A percentile compares a stretch with the other conserved stretches of the same genome.
Conservation (phyloP, 352 stramenopile species). For the Blastocystis sp. region DNA sequence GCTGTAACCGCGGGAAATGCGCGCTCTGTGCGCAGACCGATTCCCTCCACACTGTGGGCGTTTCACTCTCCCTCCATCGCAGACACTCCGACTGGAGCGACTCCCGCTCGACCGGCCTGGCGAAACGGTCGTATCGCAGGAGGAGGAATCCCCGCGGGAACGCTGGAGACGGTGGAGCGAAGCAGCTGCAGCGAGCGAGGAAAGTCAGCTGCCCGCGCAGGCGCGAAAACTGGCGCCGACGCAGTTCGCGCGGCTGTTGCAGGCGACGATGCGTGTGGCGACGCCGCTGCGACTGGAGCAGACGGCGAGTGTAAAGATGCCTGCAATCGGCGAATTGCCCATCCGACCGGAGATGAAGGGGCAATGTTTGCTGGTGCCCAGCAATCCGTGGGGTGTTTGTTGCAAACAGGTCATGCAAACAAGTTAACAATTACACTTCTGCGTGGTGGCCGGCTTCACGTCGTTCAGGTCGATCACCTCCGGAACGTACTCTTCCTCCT, state of each 20-base stretch:
- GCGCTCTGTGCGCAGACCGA: neutral
- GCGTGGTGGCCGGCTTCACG: conserved; percentile 22
- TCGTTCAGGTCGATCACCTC: conserved; percentile 42
- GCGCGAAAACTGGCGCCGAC: neutral
- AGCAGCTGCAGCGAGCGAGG: neutral
- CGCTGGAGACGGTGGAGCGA: neutral
- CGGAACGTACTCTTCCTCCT: conserved; percentile 51
- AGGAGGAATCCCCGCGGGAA: no score
- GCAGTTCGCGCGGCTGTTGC: neutral
- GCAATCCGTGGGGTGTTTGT: neutral
- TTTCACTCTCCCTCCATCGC: no score
- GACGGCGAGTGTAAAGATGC: no score
- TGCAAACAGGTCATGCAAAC: neutral
- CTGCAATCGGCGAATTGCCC: neutral
- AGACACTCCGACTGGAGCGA: no score
- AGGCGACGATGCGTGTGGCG: neutral
- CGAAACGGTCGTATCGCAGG: no score
- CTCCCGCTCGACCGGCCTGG: no score
- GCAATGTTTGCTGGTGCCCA: neutral
- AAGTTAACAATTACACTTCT: conserved; percentile 54
- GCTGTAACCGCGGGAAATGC: neutral
- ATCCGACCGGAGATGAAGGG: neutral
- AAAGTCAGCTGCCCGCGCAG: neutral
- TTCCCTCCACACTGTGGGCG: no score
- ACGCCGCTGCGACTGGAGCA: no score